These are phyloP conservation scores for Pyropia yezoensis DNA, from an alignment of 23 red algal genomes.

Conservation along the genomic window DNA sequence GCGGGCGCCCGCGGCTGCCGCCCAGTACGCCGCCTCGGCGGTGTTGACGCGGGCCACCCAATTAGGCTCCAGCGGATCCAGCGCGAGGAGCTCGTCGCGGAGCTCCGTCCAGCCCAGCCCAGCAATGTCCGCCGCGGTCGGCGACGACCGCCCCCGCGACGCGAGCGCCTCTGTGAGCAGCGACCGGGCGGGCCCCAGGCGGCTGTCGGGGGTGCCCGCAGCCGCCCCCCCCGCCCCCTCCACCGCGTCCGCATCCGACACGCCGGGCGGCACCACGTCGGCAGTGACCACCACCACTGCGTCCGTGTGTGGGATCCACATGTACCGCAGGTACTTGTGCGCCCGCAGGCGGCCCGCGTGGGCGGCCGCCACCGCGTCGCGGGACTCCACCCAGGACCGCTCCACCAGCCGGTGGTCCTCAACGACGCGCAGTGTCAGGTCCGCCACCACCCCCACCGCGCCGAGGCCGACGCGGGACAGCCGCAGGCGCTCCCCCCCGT, in stretches of 20 bases:
- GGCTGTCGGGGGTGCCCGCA: slow-evolving; percentile 2
- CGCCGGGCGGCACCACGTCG: slow-evolving; percentile 25
- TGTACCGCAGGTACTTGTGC: slow-evolving; percentile 84
- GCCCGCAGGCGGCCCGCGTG: slow-evolving; percentile 32
- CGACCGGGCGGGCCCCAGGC: slow-evolving; percentile 18
- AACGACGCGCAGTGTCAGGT: slow-evolving; percentile 69
- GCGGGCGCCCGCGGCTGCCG: slow-evolving; percentile 28
- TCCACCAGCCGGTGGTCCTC: slow-evolving; percentile 63
- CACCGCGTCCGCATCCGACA: not conserved
- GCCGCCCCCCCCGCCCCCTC: not conserved
- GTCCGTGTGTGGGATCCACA: slow-evolving; percentile 94
- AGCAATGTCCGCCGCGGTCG: slow-evolving; percentile 13
- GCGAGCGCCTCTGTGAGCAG: slow-evolving; percentile 24
- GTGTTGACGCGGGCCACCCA: slow-evolving; percentile 65
- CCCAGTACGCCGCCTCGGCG: slow-evolving; percentile 75
- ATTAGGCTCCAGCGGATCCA: slow-evolving; percentile 60
- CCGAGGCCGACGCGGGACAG: slow-evolving; percentile 61
- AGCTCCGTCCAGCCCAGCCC: slow-evolving; percentile 46
- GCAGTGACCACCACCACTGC: slow-evolving; percentile 75
- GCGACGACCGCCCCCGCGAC: not conserved
- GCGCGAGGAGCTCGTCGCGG: slow-evolving; percentile 53
- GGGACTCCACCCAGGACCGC: slow-evolving; percentile 32
- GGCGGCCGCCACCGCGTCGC: slow-evolving; percentile 21
- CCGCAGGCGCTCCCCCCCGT: slow-evolving; percentile 37
- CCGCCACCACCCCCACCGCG: slow-evolving; percentile 65